Percentiles rank a stretch among this genome's conserved stretches.
Evolutionary conservation across 2,329 filamentous ascomycete species (phyloP).

Genomic region (Pseudofabraea citricarpa): DNA sequence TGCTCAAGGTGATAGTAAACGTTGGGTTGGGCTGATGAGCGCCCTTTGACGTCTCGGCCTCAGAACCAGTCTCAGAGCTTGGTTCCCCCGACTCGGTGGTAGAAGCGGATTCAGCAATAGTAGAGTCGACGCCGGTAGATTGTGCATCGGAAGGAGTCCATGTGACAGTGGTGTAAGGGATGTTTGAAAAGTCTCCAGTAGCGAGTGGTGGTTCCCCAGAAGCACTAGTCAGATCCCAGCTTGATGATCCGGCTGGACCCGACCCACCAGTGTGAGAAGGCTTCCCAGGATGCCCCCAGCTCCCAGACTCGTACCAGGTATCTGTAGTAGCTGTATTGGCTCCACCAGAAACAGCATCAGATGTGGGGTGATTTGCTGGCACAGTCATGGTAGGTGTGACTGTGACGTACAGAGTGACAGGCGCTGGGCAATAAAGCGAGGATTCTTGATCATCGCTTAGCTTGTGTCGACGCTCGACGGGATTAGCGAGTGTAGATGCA

Average conservation of each 20-base stretch:
- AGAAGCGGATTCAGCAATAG: background rate
- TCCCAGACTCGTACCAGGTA: background rate
- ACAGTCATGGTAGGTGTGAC: conserved; percentile 2
- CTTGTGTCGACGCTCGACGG: conserved; percentile 2
- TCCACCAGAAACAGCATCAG: background rate
- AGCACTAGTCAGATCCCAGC: no score
- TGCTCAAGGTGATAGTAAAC: no score
- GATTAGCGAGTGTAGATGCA: conserved; percentile 5
- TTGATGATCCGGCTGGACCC: no score
- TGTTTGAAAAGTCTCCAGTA: background rate
- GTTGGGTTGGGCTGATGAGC: no score
- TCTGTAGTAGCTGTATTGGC: background rate
- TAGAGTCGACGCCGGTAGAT: background rate
- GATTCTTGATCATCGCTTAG: background rate
- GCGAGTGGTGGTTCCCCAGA: background rate
- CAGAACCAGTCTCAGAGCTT: background rate
- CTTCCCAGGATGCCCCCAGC: background rate
- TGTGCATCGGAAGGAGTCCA: background rate
- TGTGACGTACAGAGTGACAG: conserved; percentile 6
- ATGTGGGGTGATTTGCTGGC: background rate
- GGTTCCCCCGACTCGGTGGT: background rate
- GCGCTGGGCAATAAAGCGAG: background rate
- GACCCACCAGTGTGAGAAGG: background rate
- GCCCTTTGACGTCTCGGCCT: no score
- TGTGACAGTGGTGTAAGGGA: background rate